Evolutionary conservation across 192 early-diverging fungal species (phyloP).

Genomic region (Gaertneriomyces semiglobifer): DNA sequence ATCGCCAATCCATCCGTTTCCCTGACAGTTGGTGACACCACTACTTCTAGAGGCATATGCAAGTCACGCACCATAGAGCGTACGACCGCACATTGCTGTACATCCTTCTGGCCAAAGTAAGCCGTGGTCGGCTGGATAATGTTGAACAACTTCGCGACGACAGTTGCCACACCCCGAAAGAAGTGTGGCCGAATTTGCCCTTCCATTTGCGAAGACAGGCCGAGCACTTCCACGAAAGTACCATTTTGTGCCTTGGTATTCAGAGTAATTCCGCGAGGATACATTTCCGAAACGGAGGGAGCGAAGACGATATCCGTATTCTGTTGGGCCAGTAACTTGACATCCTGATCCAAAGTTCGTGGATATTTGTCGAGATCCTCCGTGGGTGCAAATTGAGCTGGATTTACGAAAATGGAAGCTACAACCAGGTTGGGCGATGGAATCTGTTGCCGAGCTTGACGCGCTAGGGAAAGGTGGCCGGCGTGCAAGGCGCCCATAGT

Average conservation of each 20-base stretch:
- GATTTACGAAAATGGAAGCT: slow-evolving; percentile 94
- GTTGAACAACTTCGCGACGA: slow-evolving; percentile 92
- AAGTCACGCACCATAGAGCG: slow-evolving; percentile 80
- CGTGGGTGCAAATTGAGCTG: slow-evolving; percentile 95
- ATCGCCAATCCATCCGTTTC: slow-evolving; percentile 84
- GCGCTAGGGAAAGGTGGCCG: slow-evolving; percentile 77
- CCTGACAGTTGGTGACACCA: slow-evolving; percentile 69
- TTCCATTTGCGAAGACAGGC: slow-evolving; percentile 89
- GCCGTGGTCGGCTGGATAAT: slow-evolving; percentile 76
- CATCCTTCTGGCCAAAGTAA: slow-evolving; percentile 97
- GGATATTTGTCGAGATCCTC: slow-evolving; percentile 93
- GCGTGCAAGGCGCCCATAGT: slow-evolving; percentile 98
- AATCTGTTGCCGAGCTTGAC: slow-evolving; percentile 55
- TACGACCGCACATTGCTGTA: slow-evolving; percentile 82
- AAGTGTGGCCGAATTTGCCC: slow-evolving; percentile 89
- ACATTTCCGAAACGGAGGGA: slow-evolving; percentile 79
- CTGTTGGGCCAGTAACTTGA: slow-evolving; percentile 60
- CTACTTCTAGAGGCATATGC: slow-evolving; percentile 69
- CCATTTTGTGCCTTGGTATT: slow-evolving; percentile 75
- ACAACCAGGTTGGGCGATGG: slow-evolving; percentile 55
- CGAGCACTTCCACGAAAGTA: slow-evolving; percentile 89
- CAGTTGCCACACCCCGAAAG: slow-evolving; percentile 95
- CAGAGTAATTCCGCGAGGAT: slow-evolving; percentile 84
- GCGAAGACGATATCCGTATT: slow-evolving; percentile 39
- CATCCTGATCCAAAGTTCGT: slow-evolving; percentile 74